Evolutionary conservation across 2,329 filamentous ascomycete genomes (phyloP), one percentile per base, ranked within the genome.

Genomic region (Nannizziopsis arthrosporioides): DNA sequence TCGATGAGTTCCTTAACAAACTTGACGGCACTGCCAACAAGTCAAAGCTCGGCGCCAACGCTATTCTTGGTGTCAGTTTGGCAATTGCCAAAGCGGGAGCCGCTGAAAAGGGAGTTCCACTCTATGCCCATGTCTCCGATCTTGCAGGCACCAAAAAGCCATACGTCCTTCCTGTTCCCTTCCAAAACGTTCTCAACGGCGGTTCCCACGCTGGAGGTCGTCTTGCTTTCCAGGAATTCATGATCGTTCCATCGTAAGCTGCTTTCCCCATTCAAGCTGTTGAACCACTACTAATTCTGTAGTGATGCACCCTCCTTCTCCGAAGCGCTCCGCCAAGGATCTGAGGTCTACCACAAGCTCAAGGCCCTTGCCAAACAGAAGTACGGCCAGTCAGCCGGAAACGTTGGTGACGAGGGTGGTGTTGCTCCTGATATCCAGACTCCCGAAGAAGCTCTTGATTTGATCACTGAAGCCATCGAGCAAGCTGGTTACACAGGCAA

Each of bases 351-450:
- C 83, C 90, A 96, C 73, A 84, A 85, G 73, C 85, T 98, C 63
- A 98, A 98, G 84, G 64, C 77, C 62, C 81, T 96, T 54, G 89
- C 92, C 70, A 96, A 96, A 85, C 92, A 95, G 85, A 92, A 86
- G 80, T 98, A 98, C 71, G 92, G 92, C 67, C 90, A 94, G 74
- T 95, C 92, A 56, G 92, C 92, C 58, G 92, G 90, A 70, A 98
- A 98, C 70, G 92, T 98, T 59, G 92, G 92, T 73, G 92, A 98
- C 68, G 92, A 98, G 82, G 92, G 92, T 78, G 92, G 92, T 83
- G 92, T 98, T 66, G 92, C 92, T 61, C 92, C 92, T 61, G 89
- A 96, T 81, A 96, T 98, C 67, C 87, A 95, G 77, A 93, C 86
- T 59, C 78, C 92, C 55, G 85, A 93, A 68, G 92, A 98, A 78